Evolutionary conservation across 2,329 filamentous ascomycete genomes (phyloP).

Genomic region (Apiospora hydei): DNA sequence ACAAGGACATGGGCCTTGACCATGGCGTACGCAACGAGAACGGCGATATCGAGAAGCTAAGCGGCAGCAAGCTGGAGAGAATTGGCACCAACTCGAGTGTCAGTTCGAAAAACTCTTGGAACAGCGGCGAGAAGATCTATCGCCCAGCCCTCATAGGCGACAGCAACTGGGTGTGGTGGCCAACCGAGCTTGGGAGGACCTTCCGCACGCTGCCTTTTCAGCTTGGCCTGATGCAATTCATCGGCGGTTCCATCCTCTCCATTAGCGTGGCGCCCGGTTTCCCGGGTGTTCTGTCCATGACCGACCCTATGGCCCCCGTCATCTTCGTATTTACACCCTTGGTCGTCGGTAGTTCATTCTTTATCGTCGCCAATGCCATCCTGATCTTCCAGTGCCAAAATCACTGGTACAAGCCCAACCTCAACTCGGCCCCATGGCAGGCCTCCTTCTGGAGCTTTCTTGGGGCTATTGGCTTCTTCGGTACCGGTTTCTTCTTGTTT

Average conservation of each 20-base stretch:
- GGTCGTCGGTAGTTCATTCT: constrained; percentile 28
- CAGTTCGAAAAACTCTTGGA: constrained; percentile 9
- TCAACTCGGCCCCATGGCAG: constrained; percentile 29
- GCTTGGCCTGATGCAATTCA: constrained; percentile 24
- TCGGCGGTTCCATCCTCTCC: constrained; percentile 24
- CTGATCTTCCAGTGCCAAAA: constrained; percentile 29
- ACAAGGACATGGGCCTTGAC: constrained; percentile 13
- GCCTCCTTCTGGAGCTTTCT: constrained; percentile 30
- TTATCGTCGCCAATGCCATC: constrained; percentile 28
- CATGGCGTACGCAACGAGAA: constrained; percentile 24
- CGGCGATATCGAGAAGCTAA: constrained; percentile 1
- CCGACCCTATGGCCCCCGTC: constrained; percentile 1
- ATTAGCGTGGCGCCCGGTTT: constrained; percentile 25
- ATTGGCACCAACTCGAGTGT: not conserved
- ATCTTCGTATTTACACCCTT: constrained; percentile 28
- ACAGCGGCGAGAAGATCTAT: constrained; percentile 26
- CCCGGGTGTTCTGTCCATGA: constrained; percentile 26
- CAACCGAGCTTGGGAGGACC: not conserved
- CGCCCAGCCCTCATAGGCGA: constrained; percentile 27
- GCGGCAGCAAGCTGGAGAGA: not conserved
- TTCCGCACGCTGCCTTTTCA: constrained; percentile 23
- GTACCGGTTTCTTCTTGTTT: constrained; percentile 29
- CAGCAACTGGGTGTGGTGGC: constrained; percentile 27
- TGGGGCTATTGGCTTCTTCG: constrained; percentile 28
- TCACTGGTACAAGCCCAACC: constrained; percentile 30